Percentiles rank a stretch among this genome's conserved stretches.
phyloP scores from a whole-genome alignment of 2,329 filamentous ascomycete species.

The Nemania serpens region DNA sequence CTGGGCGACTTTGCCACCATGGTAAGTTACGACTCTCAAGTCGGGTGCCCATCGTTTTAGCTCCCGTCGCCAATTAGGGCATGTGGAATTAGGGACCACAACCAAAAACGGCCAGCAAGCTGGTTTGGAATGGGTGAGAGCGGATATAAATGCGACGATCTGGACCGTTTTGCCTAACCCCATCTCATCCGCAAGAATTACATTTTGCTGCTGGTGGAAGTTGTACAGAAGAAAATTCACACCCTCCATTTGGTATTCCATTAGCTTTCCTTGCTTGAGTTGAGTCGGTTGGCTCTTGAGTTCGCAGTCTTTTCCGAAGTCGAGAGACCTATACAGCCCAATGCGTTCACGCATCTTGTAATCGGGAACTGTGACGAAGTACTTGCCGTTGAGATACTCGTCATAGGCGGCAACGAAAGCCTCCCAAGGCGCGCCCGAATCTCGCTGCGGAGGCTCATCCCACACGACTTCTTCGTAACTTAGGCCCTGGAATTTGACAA shows the following conservation, averaged over 20 bases:
- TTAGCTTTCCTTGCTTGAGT: slow-evolving; percentile 78
- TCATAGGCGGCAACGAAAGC: slow-evolving; percentile 84
- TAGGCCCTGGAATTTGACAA: slow-evolving; percentile 91
- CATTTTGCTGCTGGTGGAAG: slow-evolving; percentile 80
- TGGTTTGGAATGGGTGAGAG: slow-evolving; percentile 68
- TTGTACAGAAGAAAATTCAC: slow-evolving; percentile 95
- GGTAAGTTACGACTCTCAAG: slow-evolving; percentile 89
- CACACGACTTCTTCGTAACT: slow-evolving; percentile 90
- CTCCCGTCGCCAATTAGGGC: slow-evolving; percentile 96
- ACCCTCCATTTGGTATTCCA: slow-evolving; percentile 92
- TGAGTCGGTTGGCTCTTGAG: slow-evolving; percentile 73
- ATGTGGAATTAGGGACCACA: slow-evolving; percentile 93
- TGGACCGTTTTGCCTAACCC: slow-evolving; percentile 97
- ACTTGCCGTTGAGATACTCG: slow-evolving; percentile 81
- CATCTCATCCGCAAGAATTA: slow-evolving; percentile 97
- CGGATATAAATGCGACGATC: slow-evolving; percentile 79
- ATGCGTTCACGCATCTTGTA: slow-evolving; percentile 69
- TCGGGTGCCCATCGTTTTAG: slow-evolving; percentile 91
- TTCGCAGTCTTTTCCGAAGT: slow-evolving; percentile 70
- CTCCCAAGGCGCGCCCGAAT: slow-evolving; percentile 69
- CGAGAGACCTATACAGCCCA: slow-evolving; percentile 64
- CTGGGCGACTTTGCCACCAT: slow-evolving; percentile 76
- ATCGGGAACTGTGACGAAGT: slow-evolving; percentile 64
- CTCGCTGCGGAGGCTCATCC: slow-evolving; percentile 76
- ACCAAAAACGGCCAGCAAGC: slow-evolving; percentile 90